Base-by-base conservation (phyloP, 192 early-diverging fungal species). In the Endogone sp. region DNA sequence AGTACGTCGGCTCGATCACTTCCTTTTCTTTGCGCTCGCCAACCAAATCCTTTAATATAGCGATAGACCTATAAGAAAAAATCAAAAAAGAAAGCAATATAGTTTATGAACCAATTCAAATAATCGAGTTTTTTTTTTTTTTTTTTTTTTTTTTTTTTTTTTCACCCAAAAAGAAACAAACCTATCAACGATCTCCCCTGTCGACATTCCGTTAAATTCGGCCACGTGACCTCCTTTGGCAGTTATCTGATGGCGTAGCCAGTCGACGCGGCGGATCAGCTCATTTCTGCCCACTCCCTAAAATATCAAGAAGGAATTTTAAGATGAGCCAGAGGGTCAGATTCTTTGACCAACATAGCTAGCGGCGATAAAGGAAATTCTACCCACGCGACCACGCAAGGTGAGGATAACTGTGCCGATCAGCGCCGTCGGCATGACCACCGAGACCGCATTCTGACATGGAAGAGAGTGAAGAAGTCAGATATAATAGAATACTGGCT, bases 341-440 rank as follows among this genome's bases (percentile, higher is more conserved):
- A n/a, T n/a, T n/a, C n/a, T n/a, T n/a, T n/a, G n/a, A n/a, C n/a
- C n/a, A n/a, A n/a, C n/a, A n/a, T 32, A 44, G 64, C 64, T 13
- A 67, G 22, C 2, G 44, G n/a, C 3, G 29, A 59, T 44, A 56
- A 13, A 57, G 24, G 21, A 56, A 26, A 24, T 63, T 64, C 58
- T 78, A 81, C 71, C 30, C 87, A 89, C 79, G 24, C 91, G 78
- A 24, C 93, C 93, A 74, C 93, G 85, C n/a, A 94, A 74, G 0
- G 93, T 94, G 65, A 94, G 70, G 26, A 94, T 78, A 23, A 92
- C 83, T 0, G 93, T 93, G 16, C 91, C 91, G 6, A 94, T 89
- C 25, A 94, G 71, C 11, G 93, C 90, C 13, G 93, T 91, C 13
- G 93, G 93, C 93, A 94, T 94, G 11, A 92, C 86, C 58, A 93